Conservation (phyloP, 2,329 filamentous ascomycete genomes). For the Diplodia scrobiculata region DNA sequence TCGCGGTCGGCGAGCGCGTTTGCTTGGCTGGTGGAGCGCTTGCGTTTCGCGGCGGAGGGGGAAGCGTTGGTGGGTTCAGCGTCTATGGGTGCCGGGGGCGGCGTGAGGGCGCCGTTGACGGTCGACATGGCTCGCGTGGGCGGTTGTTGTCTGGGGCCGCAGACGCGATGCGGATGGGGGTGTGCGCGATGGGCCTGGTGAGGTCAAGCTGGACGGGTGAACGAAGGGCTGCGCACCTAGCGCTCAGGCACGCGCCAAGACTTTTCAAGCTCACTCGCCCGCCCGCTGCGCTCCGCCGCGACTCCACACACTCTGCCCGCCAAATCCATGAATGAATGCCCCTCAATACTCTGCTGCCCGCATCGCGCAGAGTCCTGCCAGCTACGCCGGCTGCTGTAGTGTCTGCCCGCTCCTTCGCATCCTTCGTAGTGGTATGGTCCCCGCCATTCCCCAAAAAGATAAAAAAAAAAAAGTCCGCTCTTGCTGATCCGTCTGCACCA, state of each 20-base stretch:
- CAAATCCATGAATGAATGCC: slow-evolving; percentile 28
- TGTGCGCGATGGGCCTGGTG: slow-evolving; percentile 26
- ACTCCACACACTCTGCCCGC: neutral
- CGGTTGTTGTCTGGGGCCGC: slow-evolving; percentile 25
- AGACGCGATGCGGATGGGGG: slow-evolving; percentile 25
- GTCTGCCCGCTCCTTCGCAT: neutral
- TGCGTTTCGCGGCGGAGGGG: slow-evolving; percentile 48
- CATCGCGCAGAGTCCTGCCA: slow-evolving; percentile 14
- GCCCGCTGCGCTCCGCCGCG: neutral
- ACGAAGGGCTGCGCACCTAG: neutral
- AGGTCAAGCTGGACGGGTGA: slow-evolving; percentile 10
- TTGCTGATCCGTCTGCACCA: neutral
- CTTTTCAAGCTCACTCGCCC: slow-evolving; percentile 1
- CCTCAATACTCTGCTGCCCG: slow-evolving; percentile 21
- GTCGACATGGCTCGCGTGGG: slow-evolving; percentile 36
- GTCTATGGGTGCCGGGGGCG: slow-evolving; percentile 37
- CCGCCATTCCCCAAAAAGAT: neutral
- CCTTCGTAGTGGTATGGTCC: neutral
- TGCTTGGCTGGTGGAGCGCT: slow-evolving; percentile 45
- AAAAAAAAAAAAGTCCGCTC: neutral
- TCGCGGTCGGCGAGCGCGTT: slow-evolving; percentile 38
- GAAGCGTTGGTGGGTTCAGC: slow-evolving; percentile 35
- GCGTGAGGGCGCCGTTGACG: slow-evolving; percentile 43
- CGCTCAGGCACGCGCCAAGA: slow-evolving; percentile 22
- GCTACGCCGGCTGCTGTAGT: neutral